Percentiles rank a stretch among this genome's conserved stretches.
Conservation (phyloP, 2,329 filamentous ascomycete species). For the Rhynchosporium agropyri region DNA sequence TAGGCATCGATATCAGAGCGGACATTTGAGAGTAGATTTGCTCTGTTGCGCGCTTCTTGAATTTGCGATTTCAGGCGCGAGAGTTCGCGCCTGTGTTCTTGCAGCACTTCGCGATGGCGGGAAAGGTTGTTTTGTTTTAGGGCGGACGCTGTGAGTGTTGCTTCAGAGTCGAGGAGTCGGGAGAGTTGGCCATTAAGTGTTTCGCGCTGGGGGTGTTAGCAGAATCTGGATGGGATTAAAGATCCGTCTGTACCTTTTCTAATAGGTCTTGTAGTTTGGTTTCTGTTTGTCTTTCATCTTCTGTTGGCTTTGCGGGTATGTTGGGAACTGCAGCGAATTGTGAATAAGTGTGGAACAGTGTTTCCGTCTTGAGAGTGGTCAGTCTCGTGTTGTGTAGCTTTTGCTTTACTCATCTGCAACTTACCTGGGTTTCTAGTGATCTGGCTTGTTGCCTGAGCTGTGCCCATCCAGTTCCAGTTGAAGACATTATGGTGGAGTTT, state of each 20-base stretch:
- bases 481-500: slow-evolving; percentile 34
- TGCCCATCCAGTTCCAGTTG: slow-evolving; percentile 69
- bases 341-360: slow-evolving; percentile 81
- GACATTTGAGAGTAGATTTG: slow-evolving; percentile 88
- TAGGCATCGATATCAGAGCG: slow-evolving; percentile 91
- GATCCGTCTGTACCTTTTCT: slow-evolving; percentile 63
- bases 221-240: not conserved
- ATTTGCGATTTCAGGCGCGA: slow-evolving; percentile 73
- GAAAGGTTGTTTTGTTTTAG: slow-evolving; percentile 97
- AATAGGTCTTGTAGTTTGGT: slow-evolving; percentile 81
- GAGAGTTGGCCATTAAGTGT: slow-evolving; percentile 77
- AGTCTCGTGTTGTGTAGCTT: slow-evolving; percentile 18
- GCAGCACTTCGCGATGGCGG: slow-evolving; percentile 86
- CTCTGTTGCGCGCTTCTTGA: slow-evolving; percentile 77
- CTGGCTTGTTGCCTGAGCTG: slow-evolving; percentile 92
- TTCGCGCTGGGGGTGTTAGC: slow-evolving; percentile 65
- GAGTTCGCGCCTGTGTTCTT: slow-evolving; percentile 84
- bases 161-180: slow-evolving; percentile 91
- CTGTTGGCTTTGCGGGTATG: slow-evolving; percentile 79
- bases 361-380: slow-evolving; percentile 68
- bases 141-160: slow-evolving; percentile 81
- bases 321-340: slow-evolving; percentile 83
- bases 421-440: slow-evolving; percentile 85
- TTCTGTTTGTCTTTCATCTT: slow-evolving; percentile 82
- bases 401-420: slow-evolving; percentile 18